Evolutionary conservation across 1,284 basidiomycete genomes (phyloP).

Genomic region (Xerocomus nothofagi): DNA sequence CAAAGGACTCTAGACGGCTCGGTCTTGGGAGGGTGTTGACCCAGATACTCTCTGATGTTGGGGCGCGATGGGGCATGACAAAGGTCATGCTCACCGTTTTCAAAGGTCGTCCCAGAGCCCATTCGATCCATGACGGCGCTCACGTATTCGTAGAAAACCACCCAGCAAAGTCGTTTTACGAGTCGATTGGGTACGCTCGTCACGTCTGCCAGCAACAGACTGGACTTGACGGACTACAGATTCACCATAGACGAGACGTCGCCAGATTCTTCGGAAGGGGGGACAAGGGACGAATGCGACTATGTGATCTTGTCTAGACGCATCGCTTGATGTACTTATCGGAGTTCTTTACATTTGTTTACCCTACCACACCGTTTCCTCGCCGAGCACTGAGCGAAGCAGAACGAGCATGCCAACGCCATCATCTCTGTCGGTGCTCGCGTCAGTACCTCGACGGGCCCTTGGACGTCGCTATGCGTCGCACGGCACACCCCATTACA

Average conservation of each 20-base stretch:
- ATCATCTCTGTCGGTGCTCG: constrained; percentile 36
- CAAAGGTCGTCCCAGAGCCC: constrained; percentile 45
- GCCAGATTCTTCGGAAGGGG: constrained; percentile 44
- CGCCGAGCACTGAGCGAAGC: constrained; percentile 2
- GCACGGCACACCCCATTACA: constrained; percentile 79
- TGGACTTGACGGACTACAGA: constrained; percentile 37
- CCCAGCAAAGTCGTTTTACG: constrained; percentile 57
- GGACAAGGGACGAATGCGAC: constrained; percentile 42
- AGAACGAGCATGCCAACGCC: constrained; percentile 31
- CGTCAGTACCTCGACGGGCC: constrained; percentile 17
- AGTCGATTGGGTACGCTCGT: constrained; percentile 49
- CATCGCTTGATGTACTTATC: constrained; percentile 8
- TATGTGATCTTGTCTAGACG: constrained; percentile 57
- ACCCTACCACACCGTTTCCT: background rate
- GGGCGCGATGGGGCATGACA: constrained; percentile 54
- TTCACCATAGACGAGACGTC: constrained; percentile 55
- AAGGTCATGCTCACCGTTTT: constrained; percentile 74
- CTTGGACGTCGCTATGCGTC: constrained; percentile 56
- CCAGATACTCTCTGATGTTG: constrained; percentile 49
- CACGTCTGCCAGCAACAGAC: background rate
- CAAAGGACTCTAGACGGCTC: constrained; percentile 39
- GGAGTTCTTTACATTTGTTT: constrained; percentile 32
- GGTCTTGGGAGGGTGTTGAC: constrained; percentile 62
- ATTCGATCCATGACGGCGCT: constrained; percentile 3
- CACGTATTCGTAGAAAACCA: constrained; percentile 49